Percentiles rank a stretch among this genome's conserved stretches.
Evolutionary conservation across 768 basidiomycete genomes (phyloP).

Genomic region (Tylopilus vinaceipallidus): DNA sequence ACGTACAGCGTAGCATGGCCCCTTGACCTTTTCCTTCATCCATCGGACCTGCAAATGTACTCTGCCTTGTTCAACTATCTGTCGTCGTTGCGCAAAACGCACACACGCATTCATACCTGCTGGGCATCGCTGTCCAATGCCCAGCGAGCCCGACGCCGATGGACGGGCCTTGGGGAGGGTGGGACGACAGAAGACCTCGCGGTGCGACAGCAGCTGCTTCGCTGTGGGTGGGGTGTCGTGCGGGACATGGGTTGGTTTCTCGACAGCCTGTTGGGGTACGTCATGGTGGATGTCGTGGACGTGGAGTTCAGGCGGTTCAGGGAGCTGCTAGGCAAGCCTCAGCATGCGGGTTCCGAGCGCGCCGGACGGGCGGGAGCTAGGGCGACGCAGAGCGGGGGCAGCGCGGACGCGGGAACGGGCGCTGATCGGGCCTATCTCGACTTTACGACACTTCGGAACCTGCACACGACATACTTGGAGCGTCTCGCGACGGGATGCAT

Average conservation of each 20-base stretch:
- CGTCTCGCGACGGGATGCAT: constrained; percentile 78
- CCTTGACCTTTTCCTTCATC: constrained; percentile 82
- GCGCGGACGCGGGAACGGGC: constrained; percentile 22
- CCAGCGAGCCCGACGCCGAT: constrained; percentile 78
- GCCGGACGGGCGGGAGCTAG: constrained; percentile 10
- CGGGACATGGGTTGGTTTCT: constrained; percentile 92
- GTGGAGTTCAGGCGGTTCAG: constrained; percentile 76
- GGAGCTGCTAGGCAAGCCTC: constrained; percentile 43
- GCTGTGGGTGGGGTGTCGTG: constrained; percentile 85
- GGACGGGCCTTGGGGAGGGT: constrained; percentile 87
- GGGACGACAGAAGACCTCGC: constrained; percentile 72
- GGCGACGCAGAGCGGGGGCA: constrained; percentile 3
- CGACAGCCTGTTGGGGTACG: constrained; percentile 77
- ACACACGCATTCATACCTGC: constrained; percentile 72
- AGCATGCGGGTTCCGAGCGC: constrained; percentile 21
- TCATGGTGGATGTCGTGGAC: constrained; percentile 89
- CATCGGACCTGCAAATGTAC: constrained; percentile 72
- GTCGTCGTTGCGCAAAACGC: constrained; percentile 80
- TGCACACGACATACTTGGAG: constrained; percentile 81
- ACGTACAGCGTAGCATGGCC: constrained; percentile 81
- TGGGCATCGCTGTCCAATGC: constrained; percentile 87
- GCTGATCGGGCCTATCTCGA: constrained; percentile 51
- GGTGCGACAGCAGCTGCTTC: constrained; percentile 59
- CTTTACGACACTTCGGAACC: constrained; percentile 80
- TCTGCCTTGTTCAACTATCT: constrained; percentile 79